phyloP scores from a whole-genome alignment of 2,329 filamentous ascomycete species.

The Claviceps sp. region DNA sequence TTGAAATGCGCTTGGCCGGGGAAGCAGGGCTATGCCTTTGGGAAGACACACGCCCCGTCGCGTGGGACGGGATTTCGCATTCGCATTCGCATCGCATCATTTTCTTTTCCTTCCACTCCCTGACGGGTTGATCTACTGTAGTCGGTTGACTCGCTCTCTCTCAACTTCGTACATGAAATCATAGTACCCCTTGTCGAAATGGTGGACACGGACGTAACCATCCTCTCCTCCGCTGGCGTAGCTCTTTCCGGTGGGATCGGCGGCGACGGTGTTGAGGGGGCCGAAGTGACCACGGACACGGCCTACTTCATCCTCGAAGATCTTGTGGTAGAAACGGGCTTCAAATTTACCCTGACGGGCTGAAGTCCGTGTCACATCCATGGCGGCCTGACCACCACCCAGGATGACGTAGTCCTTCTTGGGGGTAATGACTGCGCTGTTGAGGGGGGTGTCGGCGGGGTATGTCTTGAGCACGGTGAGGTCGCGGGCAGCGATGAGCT shows the following conservation, averaged over 20 bases:
- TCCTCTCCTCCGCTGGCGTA: constrained; percentile 97
- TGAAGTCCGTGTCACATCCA: constrained; percentile 94
- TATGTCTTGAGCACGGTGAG: constrained; percentile 92
- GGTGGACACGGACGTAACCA: constrained; percentile 94
- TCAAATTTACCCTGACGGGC: constrained; percentile 98
- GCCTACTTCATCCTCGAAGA: constrained; percentile 97
- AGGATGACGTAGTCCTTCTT: constrained; percentile 98
- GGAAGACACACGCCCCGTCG: too few relatives aligned
- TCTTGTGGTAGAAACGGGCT: constrained; percentile 98
- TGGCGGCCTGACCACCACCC: constrained; percentile 93
- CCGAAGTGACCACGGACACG: constrained; percentile 96
- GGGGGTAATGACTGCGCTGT: constrained; percentile 84
- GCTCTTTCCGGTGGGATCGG: constrained; percentile 78
- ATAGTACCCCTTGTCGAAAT: constrained; percentile 97
- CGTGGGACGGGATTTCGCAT: too few relatives aligned
- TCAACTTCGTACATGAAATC: constrained; percentile 99
- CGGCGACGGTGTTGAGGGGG: constrained; percentile 89
- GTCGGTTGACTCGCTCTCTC: constrained; percentile 53
- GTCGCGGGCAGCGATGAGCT: constrained; percentile 74
- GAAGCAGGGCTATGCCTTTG: too few relatives aligned
- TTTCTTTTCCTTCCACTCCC: not conserved
- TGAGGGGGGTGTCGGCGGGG: constrained; percentile 81
- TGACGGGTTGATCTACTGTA: constrained; percentile 16
- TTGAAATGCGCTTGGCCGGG: too few relatives aligned
- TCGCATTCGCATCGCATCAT: too few relatives aligned